phyloP scores from a whole-genome alignment of 495 filamentous ascomycete species.

The Aeminium ludgeri region DNA sequence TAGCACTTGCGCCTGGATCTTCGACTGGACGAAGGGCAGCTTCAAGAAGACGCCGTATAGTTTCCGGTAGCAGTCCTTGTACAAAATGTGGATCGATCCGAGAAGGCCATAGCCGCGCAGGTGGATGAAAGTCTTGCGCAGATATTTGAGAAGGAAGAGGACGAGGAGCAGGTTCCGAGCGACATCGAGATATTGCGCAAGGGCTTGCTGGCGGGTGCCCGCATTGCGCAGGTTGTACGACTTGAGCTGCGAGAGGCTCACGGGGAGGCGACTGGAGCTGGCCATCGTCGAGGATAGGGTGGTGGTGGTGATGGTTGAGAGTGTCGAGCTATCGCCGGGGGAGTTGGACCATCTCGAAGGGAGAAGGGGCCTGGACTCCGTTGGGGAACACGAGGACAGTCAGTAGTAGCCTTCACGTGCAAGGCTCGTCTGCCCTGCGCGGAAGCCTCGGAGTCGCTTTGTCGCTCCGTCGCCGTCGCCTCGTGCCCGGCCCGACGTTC shows the following conservation, averaged over 20 bases:
- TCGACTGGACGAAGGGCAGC: slow-evolving; percentile 62
- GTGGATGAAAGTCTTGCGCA: slow-evolving; percentile 61
- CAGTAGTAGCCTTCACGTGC: no score
- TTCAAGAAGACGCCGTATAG: slow-evolving; percentile 76
- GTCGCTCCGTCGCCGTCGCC: no score
- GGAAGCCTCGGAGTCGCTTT: no score
- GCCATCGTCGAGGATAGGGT: neutral
- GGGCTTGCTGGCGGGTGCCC: slow-evolving; percentile 6
- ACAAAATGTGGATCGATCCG: slow-evolving; percentile 58
- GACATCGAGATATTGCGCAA: slow-evolving; percentile 28
- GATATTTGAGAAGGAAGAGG: slow-evolving; percentile 75
- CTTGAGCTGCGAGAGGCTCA: slow-evolving; percentile 2
- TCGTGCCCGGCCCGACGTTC: no score
- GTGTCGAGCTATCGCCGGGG: neutral
- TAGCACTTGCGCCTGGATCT: slow-evolving; percentile 66
- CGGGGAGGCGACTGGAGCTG: neutral
- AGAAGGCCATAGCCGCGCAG: slow-evolving; percentile 77
- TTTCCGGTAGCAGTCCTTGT: slow-evolving; percentile 47
- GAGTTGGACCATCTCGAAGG: neutral
- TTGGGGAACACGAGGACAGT: no score
- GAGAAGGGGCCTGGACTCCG: neutral
- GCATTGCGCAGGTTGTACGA: slow-evolving; percentile 1
- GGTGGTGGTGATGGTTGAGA: no score
- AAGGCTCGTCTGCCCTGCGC: no score
- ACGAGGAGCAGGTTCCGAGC: slow-evolving; percentile 79